A percentile compares a stretch with the other conserved stretches of the same genome.
These are phyloP conservation scores for Candida parachauliodes DNA, from an alignment of 805 yeast species.

Conservation along the genomic window DNA sequence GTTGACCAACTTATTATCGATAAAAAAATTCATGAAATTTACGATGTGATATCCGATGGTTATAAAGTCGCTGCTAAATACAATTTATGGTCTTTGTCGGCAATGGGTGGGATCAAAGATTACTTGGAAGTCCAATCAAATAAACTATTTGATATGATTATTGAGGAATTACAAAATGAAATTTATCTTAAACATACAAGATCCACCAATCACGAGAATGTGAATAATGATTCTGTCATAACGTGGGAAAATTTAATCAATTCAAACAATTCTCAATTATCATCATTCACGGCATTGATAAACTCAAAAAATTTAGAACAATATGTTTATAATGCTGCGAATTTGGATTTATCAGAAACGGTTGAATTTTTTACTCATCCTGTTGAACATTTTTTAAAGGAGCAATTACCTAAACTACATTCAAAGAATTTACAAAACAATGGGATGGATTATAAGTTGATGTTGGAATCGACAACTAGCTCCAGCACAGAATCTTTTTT, in stretches of 20 bases:
- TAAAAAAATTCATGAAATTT: conserved; percentile 66
- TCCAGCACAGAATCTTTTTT: conserved; percentile 42
- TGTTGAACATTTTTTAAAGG: conserved; percentile 24
- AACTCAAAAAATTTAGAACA: conserved; percentile 46
- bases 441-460: conserved; percentile 25
- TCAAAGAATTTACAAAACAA: conserved; percentile 17
- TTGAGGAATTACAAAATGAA: conserved; percentile 73
- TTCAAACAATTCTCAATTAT: conserved; percentile 31
- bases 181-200: conserved; percentile 49
- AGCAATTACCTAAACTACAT: conserved; percentile 28
- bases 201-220: not conserved
- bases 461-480: conserved; percentile 27
- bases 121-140: conserved; percentile 56
- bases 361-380: conserved; percentile 34
- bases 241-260: conserved; percentile 23
- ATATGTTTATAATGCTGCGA: conserved; percentile 53
- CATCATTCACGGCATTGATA: conserved; percentile 33
- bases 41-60: conserved; percentile 46
- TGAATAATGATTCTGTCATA: not conserved
- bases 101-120: conserved; percentile 47
- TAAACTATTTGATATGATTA: conserved; percentile 61
- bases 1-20: conserved; percentile 68
- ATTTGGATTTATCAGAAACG: conserved; percentile 51
- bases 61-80: conserved; percentile 45
- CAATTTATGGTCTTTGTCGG: conserved; percentile 55